These are phyloP conservation scores for Talaromyces stipitatus DNA, from an alignment of 495 filamentous ascomycete genomes.

Conservation along the genomic window DNA sequence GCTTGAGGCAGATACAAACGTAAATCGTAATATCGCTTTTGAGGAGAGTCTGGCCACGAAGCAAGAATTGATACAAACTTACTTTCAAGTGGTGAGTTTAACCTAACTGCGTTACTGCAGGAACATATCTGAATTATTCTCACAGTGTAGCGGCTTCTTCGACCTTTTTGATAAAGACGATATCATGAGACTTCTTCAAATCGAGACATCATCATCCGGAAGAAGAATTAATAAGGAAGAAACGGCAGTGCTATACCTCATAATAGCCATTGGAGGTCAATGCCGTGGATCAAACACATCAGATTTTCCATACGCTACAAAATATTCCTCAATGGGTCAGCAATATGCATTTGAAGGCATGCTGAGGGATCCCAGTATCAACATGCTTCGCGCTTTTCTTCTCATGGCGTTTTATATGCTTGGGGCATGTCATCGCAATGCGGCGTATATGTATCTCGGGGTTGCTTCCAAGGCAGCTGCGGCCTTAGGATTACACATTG, in stretches of 20 bases:
- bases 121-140: not conserved
- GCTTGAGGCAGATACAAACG: constrained; percentile 31
- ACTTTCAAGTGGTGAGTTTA: constrained; percentile 20
- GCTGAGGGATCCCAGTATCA: constrained; percentile 35
- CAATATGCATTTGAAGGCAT: constrained; percentile 27
- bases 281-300: constrained; percentile 18
- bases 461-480: constrained; percentile 36
- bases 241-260: constrained; percentile 26
- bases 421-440: constrained; percentile 38
- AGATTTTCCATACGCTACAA: constrained; percentile 17
- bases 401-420: constrained; percentile 43
- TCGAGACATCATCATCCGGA: constrained; percentile 5
- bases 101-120: not conserved
- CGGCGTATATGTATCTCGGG: constrained; percentile 42
- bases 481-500: constrained; percentile 31
- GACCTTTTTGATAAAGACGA: constrained; percentile 12
- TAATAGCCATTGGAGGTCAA: constrained; percentile 37
- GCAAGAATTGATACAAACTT: constrained; percentile 19
- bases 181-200: constrained; percentile 2
- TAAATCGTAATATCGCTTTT: constrained; percentile 18
- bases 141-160: constrained; percentile 29
- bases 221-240: constrained; percentile 17
- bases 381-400: constrained; percentile 31
- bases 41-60: constrained; percentile 17
- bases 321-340: constrained; percentile 34